Conservation (phyloP, 768 basidiomycete species). For the Lactarius hengduanensis region DNA sequence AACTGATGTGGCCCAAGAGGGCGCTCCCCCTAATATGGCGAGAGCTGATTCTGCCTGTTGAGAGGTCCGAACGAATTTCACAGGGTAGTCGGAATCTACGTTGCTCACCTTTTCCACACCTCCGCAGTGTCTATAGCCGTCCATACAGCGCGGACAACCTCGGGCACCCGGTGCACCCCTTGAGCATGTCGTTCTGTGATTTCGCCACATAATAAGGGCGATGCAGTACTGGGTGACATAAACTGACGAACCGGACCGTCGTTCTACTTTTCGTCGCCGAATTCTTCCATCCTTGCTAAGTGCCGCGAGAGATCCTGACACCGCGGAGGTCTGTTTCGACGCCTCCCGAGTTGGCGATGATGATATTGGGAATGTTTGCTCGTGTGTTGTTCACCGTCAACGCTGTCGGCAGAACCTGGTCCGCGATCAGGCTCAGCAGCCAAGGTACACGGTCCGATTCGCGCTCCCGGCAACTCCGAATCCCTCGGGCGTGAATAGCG, state of each 20-base stretch:
- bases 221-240: too few species aligned
- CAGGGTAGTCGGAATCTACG: too few species aligned
- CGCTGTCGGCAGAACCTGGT: conserved; percentile 42
- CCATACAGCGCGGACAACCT: too few species aligned
- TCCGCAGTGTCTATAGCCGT: too few species aligned
- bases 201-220: too few species aligned
- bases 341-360: conserved; percentile 63
- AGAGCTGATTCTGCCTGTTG: background rate
- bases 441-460: conserved; percentile 81
- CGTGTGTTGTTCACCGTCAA: conserved; percentile 67
- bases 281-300: too few species aligned
- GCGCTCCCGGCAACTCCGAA: conserved; percentile 50
- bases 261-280: too few species aligned
- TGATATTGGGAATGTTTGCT: conserved; percentile 55
- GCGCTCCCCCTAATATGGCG: background rate
- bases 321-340: background rate
- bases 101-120: too few species aligned
- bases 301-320: background rate
- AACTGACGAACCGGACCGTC: too few species aligned
- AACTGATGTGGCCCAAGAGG: background rate
- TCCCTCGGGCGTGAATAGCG: conserved; percentile 48
- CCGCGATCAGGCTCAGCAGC: conserved; percentile 62
- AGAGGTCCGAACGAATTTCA: too few species aligned
- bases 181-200: too few species aligned
- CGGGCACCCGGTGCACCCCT: too few species aligned